Conservation (phyloP, 768 basidiomycete genomes). For the Suillus fuscotomentosus region DNA sequence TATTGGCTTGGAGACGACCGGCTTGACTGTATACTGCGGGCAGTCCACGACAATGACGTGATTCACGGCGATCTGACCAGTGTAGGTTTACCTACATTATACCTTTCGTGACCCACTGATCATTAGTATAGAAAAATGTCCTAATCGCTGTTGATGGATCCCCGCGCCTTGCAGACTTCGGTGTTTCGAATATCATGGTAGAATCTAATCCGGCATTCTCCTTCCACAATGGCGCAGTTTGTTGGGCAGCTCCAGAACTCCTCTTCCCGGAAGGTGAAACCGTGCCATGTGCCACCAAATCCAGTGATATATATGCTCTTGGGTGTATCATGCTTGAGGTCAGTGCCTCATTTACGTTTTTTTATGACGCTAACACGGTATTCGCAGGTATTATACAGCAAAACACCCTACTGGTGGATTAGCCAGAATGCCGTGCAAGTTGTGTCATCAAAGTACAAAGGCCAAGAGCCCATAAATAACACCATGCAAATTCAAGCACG, state of each 20-base stretch:
- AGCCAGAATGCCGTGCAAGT: no score
- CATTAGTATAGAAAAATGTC: conserved; percentile 3
- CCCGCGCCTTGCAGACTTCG: conserved; percentile 44
- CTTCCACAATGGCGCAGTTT: conserved; percentile 26
- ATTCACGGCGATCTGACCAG: conserved; percentile 11
- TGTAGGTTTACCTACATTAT: neutral
- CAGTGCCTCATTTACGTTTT: conserved; percentile 26
- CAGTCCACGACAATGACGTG: conserved; percentile 3
- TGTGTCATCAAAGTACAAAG: conserved; percentile 12
- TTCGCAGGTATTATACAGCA: conserved; percentile 21
- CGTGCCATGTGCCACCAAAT: conserved; percentile 7
- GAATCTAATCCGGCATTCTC: conserved; percentile 24
- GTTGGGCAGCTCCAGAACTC: conserved; percentile 42
- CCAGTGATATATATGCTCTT: conserved; percentile 45
- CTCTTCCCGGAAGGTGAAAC: conserved; percentile 1
- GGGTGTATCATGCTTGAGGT: conserved; percentile 33
- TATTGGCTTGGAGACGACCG: neutral
- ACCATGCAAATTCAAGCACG: conserved; percentile 31
- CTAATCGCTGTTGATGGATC: conserved; percentile 38
- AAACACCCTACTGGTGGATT: conserved; percentile 20
- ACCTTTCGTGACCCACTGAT: neutral
- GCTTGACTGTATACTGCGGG: neutral
- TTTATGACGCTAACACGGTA: neutral
- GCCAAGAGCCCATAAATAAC: conserved; percentile 12
- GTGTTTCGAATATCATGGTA: conserved; percentile 37